phyloP scores from a whole-genome alignment of 148 eudicot species.

The Chenopodium suecicum region DNA sequence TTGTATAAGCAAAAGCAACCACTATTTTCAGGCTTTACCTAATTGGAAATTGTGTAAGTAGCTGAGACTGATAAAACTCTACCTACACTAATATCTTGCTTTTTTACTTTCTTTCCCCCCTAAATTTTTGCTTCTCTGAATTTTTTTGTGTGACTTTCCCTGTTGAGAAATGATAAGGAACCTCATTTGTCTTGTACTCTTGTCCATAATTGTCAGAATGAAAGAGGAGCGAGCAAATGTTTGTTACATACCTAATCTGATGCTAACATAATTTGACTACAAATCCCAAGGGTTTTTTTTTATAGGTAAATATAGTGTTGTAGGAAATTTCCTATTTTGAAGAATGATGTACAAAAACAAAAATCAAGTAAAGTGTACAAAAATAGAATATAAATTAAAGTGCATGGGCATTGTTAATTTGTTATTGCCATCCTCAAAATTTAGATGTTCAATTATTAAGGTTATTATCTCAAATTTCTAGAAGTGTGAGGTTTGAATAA shows the following conservation, averaged over 20 bases:
- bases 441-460: too few relatives aligned
- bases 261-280: conserved; percentile 10
- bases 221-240: not conserved
- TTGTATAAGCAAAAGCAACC: conserved; percentile 11
- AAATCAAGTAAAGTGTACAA: too few relatives aligned
- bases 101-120: not conserved
- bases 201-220: conserved; percentile 21
- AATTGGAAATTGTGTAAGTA: conserved; percentile 33
- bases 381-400: too few relatives aligned
- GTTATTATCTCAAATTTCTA: too few relatives aligned
- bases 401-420: too few relatives aligned
- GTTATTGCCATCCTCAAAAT: too few relatives aligned
- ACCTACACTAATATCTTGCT: not conserved
- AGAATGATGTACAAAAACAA: not conserved
- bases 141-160: conserved; percentile 20
- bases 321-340: not conserved
- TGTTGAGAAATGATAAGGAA: conserved; percentile 34
- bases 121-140: conserved; percentile 23
- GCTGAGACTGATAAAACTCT: too few relatives aligned
- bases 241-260: not conserved
- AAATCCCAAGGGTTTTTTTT: conserved; percentile 17
- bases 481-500: too few relatives aligned
- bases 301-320: too few relatives aligned
- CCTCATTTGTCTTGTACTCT: conserved; percentile 23
- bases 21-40: conserved; percentile 13